These are phyloP conservation scores for Peronospora belbahrii DNA, from an alignment of 352 stramenopile genomes.

Conservation along the genomic window DNA sequence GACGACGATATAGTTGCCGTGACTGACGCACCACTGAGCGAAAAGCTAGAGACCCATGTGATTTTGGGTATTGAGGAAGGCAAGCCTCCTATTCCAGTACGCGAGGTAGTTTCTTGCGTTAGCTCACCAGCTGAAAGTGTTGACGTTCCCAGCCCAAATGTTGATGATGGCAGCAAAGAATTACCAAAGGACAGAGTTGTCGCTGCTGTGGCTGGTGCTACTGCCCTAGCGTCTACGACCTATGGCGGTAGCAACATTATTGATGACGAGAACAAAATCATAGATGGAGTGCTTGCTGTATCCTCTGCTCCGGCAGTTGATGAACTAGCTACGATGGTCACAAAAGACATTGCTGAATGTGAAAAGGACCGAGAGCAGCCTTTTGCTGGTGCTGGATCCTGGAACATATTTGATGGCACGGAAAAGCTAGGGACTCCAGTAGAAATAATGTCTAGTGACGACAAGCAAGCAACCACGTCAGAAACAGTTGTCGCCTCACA, in stretches of 20 bases:
- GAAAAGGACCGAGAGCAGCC: background rate
- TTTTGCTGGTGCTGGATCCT: slow-evolving; percentile 8
- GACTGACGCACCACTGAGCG: background rate
- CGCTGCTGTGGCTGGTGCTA: slow-evolving; percentile 1
- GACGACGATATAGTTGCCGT: background rate
- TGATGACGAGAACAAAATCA: background rate
- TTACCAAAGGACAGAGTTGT: background rate
- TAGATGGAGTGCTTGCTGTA: too few relatives aligned
- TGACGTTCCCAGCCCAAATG: too few relatives aligned
- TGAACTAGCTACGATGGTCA: background rate
- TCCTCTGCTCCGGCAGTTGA: slow-evolving; percentile 1
- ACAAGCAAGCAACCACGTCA: background rate
- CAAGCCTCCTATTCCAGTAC: background rate
- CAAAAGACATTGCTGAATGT: background rate
- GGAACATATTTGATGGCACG: slow-evolving; percentile 12
- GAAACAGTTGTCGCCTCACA: background rate
- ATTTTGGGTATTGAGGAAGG: slow-evolving; percentile 2
- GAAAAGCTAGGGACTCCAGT: background rate
- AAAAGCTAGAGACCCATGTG: background rate
- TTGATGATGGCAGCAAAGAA: too few relatives aligned
- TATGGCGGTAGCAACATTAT: background rate
- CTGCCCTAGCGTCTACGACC: background rate
- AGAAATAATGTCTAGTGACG: background rate
- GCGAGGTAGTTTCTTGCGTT: too few relatives aligned
- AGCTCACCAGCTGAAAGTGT: too few relatives aligned